Base-by-base conservation (phyloP, 768 basidiomycete genomes). In the Boletus vinaceobasis region DNA sequence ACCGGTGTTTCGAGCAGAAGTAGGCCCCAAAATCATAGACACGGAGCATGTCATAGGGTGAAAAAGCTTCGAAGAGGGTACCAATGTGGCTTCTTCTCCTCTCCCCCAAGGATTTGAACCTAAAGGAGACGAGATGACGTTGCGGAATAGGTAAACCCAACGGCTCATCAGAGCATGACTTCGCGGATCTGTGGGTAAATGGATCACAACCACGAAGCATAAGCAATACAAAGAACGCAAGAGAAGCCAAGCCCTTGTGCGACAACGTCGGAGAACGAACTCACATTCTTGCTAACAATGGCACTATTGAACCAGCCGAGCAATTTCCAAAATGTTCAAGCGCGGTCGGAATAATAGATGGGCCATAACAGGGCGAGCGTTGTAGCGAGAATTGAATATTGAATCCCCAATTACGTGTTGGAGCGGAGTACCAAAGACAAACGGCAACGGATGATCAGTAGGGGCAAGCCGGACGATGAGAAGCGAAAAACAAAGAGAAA, bases 281-380 rank as follows among this genome's bases (percentile, higher is more conserved):
- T 75, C 73, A 87, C 86, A 57, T 86, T 87, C 63, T 79, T 84
- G 77, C 80, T 86, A 62, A 87, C 80, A 60, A 87, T 80, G 52
- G 84, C 75, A 69, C 86, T 87, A 68, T 61, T 53, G 21, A 43
- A 42, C 55, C 44, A 31, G 45, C n/a, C 55, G 45, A 14, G 14
- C 23, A 38, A 56, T 56, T 66, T 53, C 55, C 59, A 52, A 46
- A 50, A 32, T 29, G 5, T 43, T 48, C 42, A 47, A 42, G 50
- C 36, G 62, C 5, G 46, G 39, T 36, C 36, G 49, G 38, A n/a
- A 46, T 39, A 47, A 37, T 43, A 33, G 53, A 44, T 29, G 35
- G 46, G 31, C 26, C 48, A 48, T 46, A 42, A 47, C 4, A 55
- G 26, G 31, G 38, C n/a, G 43, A 36, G 35, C 42, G 64, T 55